These are phyloP conservation scores for Leishmania tarentolae DNA, from an alignment of 208 protist species.

Conservation along the genomic window DNA sequence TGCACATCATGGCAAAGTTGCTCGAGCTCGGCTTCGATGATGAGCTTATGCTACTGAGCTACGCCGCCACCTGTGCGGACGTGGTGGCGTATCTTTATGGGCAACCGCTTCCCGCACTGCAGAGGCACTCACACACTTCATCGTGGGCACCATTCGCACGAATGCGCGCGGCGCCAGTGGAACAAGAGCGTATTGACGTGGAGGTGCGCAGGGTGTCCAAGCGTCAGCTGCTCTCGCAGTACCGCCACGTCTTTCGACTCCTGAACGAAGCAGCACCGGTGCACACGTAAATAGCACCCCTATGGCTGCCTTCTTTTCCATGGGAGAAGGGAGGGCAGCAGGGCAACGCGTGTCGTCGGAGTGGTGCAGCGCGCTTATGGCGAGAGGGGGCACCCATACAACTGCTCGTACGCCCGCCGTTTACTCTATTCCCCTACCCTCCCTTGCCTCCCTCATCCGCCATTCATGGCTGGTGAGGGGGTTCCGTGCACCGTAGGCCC, in stretches of 20 bases:
- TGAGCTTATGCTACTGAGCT: constrained; percentile 59
- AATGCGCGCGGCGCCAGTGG: neutral
- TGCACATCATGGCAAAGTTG: constrained; percentile 33
- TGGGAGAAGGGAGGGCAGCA: too few species aligned
- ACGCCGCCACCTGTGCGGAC: constrained; percentile 32
- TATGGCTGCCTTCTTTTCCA: neutral
- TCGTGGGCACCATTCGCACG: neutral
- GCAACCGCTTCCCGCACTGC: constrained; percentile 37
- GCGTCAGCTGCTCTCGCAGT: constrained; percentile 46
- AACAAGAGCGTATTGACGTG: constrained; percentile 11
- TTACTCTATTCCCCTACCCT: neutral
- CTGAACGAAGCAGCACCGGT: constrained; percentile 66
- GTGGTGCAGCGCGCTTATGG: neutral
- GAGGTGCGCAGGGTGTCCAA: constrained; percentile 36
- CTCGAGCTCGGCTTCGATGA: constrained; percentile 60
- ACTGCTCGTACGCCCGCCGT: neutral
- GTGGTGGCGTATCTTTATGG: constrained; percentile 49
- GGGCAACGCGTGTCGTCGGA: neutral
- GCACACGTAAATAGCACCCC: neutral
- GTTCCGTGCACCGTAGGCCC: neutral
- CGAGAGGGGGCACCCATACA: neutral
- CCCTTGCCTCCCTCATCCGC: neutral
- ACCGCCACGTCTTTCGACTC: constrained; percentile 69
- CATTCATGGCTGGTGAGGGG: neutral
- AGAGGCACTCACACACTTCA: neutral